These are phyloP conservation scores for Plasmodiophora brassicae DNA, from an alignment of 208 protist species.

Conservation along the genomic window DNA sequence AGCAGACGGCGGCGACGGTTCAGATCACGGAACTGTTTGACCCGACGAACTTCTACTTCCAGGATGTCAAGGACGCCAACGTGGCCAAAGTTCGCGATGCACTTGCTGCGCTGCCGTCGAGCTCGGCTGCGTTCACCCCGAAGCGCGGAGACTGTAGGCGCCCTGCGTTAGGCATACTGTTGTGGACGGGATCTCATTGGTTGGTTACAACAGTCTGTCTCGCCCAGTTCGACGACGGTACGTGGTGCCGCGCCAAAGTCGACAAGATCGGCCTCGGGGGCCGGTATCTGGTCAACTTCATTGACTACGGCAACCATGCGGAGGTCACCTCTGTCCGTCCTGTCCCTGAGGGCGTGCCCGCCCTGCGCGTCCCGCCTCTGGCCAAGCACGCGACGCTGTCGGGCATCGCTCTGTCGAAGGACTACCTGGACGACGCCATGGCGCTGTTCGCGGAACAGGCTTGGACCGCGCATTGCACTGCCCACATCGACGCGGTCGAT, in stretches of 20 bases:
- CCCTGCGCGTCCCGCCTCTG: neutral
- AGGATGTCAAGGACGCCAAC: neutral
- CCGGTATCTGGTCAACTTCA: neutral
- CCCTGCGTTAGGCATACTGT: too few species aligned
- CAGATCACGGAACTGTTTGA: neutral
- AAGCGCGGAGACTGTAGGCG: too few species aligned
- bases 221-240: conserved; percentile 1
- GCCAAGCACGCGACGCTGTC: neutral
- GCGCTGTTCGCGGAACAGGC: conserved; percentile 25
- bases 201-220: neutral
- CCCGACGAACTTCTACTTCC: neutral
- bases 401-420: neutral
- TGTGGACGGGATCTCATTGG: too few species aligned
- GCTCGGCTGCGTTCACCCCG: neutral
- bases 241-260: conserved; percentile 24
- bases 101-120: neutral
- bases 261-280: neutral
- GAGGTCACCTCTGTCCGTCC: neutral
- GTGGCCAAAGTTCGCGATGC: neutral
- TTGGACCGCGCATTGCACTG: neutral
- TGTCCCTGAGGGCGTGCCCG: neutral
- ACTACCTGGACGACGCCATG: neutral
- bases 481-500: neutral
- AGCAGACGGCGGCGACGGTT: neutral
- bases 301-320: conserved; percentile 10